phyloP scores from a whole-genome alignment of 768 basidiomycete genomes.

The Artomyces pyxidatus region DNA sequence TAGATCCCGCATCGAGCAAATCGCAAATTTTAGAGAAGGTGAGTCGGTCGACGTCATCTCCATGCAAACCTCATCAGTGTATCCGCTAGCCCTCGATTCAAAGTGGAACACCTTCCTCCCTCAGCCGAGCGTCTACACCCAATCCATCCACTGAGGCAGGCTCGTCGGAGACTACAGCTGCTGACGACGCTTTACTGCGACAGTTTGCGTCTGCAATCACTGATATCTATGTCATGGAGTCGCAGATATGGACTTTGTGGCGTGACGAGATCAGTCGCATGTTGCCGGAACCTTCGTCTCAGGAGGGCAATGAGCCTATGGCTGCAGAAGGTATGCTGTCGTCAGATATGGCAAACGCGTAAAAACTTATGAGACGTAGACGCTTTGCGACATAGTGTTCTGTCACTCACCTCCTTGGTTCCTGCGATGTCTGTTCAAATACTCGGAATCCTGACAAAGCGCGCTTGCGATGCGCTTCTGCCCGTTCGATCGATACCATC shows the following conservation, averaged over 20 bases:
- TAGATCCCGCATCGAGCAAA: conserved; percentile 32
- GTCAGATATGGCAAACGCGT: not conserved
- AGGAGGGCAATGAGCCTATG: conserved; percentile 21
- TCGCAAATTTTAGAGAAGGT: conserved; percentile 24
- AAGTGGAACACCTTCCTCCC: conserved; percentile 3
- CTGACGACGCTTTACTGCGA: conserved; percentile 57
- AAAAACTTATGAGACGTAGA: conserved; percentile 28
- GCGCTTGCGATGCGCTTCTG: conserved; percentile 80
- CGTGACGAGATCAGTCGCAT: conserved; percentile 53
- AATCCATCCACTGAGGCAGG: conserved; percentile 37
- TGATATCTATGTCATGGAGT: conserved; percentile 56
- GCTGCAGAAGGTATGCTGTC: conserved; percentile 43
- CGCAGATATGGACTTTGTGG: conserved; percentile 54
- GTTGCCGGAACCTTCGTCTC: conserved; percentile 41
- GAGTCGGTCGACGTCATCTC: not conserved
- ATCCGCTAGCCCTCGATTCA: not conserved
- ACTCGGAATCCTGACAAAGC: conserved; percentile 58
- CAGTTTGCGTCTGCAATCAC: conserved; percentile 60
- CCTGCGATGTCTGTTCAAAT: conserved; percentile 57
- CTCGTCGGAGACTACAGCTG: conserved; percentile 44
- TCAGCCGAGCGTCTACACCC: conserved; percentile 47
- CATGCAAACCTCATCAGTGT: not conserved
- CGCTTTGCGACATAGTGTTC: conserved; percentile 46
- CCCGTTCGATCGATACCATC: conserved; percentile 84
- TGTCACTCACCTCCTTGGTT: conserved; percentile 41